Evolutionary conservation across 108 stramenopile species (phyloP).

Genomic region (Nitzschia inconspicua): DNA sequence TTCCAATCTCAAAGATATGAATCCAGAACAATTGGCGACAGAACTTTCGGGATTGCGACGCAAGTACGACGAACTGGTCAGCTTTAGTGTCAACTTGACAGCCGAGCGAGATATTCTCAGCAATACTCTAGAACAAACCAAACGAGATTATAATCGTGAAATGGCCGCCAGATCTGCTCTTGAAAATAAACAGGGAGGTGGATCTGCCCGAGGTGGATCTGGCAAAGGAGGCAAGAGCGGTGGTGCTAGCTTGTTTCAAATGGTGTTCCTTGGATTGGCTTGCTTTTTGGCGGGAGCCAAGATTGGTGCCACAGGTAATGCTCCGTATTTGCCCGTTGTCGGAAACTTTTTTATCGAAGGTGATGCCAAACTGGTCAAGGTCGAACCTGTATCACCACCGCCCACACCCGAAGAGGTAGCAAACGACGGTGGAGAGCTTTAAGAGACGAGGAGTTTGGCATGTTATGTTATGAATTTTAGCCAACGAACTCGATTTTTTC

Average conservation of each 20-base stretch:
- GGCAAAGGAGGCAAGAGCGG: slow-evolving; percentile 6
- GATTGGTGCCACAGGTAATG: slow-evolving; percentile 25
- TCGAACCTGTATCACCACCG: no score
- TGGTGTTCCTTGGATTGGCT: slow-evolving; percentile 28
- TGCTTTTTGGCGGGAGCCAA: slow-evolving; percentile 25
- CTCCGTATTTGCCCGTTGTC: slow-evolving; percentile 13
- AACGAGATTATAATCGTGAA: slow-evolving; percentile 84
- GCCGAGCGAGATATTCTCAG: slow-evolving; percentile 92
- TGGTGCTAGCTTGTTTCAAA: slow-evolving; percentile 14
- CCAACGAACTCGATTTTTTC: no score
- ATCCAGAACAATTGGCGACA: slow-evolving; percentile 65
- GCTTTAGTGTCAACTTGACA: slow-evolving; percentile 89
- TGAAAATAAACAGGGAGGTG: slow-evolving; percentile 48
- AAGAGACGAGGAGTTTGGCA: no score
- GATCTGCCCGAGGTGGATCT: slow-evolving; percentile 4
- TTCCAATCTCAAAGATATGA: slow-evolving; percentile 56
- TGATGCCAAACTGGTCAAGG: no score
- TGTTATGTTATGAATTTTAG: no score
- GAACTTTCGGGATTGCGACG: slow-evolving; percentile 75
- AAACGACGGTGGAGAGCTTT: no score
- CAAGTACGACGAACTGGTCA: slow-evolving; percentile 92
- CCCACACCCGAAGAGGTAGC: no score
- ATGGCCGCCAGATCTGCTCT: slow-evolving; percentile 57
- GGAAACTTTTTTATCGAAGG: slow-evolving; percentile 19
- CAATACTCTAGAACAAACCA: slow-evolving; percentile 89